Evolutionary conservation across 2,329 filamentous ascomycete genomes (phyloP).

Genomic region (Bimuria novae-zelandiae): DNA sequence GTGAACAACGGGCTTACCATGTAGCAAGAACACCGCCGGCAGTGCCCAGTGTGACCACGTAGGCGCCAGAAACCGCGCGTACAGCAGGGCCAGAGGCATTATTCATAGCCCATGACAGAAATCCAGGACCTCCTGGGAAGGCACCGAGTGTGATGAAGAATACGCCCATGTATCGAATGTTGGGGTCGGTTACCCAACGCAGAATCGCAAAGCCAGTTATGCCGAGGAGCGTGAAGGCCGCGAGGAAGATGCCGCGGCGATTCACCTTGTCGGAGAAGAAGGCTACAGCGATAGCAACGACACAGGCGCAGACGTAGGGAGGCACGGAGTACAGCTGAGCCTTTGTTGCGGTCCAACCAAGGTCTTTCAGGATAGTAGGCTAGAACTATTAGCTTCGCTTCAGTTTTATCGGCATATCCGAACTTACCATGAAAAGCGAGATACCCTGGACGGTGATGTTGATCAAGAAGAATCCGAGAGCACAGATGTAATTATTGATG

Average conservation of each 20-base stretch:
- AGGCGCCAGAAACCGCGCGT: constrained; percentile 60
- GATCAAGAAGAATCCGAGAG: constrained; percentile 62
- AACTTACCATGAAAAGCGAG: constrained; percentile 45
- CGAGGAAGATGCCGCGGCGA: constrained; percentile 45
- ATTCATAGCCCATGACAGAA: constrained; percentile 64
- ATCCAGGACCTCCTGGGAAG: constrained; percentile 63
- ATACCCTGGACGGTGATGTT: constrained; percentile 63
- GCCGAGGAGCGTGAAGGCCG: constrained; percentile 46
- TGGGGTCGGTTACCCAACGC: constrained; percentile 61
- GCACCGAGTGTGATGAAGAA: constrained; percentile 62
- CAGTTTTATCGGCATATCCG: not conserved
- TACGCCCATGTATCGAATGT: constrained; percentile 58
- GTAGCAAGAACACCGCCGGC: constrained; percentile 63
- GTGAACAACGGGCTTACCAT: constrained; percentile 60
- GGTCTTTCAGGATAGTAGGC: constrained; percentile 45
- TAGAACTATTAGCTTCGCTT: constrained; percentile 18
- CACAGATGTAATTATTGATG: constrained; percentile 65
- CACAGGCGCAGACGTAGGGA: constrained; percentile 45
- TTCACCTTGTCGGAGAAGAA: constrained; percentile 45
- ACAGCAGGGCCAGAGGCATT: constrained; percentile 62
- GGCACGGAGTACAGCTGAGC: constrained; percentile 47
- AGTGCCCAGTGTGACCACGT: constrained; percentile 70
- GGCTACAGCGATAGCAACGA: constrained; percentile 42
- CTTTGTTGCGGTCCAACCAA: constrained; percentile 46
- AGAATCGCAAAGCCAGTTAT: constrained; percentile 59